Percentiles rank a stretch among this genome's conserved stretches.
Evolutionary conservation across 2,329 filamentous ascomycete species (phyloP).

Genomic region (Metarhizium album): DNA sequence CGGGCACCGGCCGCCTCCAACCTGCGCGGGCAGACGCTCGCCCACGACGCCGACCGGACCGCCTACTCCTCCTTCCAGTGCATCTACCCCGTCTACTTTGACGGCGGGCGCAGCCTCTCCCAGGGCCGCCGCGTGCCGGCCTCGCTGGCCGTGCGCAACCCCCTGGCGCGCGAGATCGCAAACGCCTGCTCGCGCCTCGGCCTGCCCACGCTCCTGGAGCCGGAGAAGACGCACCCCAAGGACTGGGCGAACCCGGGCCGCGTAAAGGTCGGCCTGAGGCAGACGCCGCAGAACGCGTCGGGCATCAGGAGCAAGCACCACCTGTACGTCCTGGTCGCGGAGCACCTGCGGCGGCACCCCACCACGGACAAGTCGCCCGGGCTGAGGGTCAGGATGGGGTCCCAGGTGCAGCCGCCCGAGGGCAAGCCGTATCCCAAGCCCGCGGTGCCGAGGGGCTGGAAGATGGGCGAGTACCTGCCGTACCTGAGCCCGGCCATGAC

Average conservation of each 20-base stretch:
- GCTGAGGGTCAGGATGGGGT: slow-evolving; percentile 61
- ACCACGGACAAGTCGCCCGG: slow-evolving; percentile 59
- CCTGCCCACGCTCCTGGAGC: slow-evolving; percentile 71
- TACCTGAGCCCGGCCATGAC: slow-evolving; percentile 78
- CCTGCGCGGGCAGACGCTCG: slow-evolving; percentile 19
- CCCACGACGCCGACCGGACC: slow-evolving; percentile 34
- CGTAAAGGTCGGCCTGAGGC: slow-evolving; percentile 68
- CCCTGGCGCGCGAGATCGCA: slow-evolving; percentile 80
- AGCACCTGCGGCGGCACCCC: slow-evolving; percentile 67
- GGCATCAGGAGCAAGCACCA: slow-evolving; percentile 72
- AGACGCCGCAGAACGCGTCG: slow-evolving; percentile 23
- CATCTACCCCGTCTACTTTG: slow-evolving; percentile 94
- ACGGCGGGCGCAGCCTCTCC: slow-evolving; percentile 60
- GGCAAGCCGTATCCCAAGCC: slow-evolving; percentile 61
- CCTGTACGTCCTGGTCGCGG: slow-evolving; percentile 69
- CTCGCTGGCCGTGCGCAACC: slow-evolving; percentile 67
- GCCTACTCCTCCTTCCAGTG: slow-evolving; percentile 71
- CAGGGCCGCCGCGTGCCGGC: slow-evolving; percentile 71
- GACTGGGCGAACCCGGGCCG: slow-evolving; percentile 96
- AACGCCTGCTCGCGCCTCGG: slow-evolving; percentile 69
- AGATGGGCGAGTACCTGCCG: slow-evolving; percentile 73
- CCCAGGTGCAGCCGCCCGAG: slow-evolving; percentile 51
- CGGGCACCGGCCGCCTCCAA: slow-evolving; percentile 9
- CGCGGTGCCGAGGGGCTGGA: slow-evolving; percentile 78
- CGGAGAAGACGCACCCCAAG: slow-evolving; percentile 84